Conservation (phyloP, 1,139 yeast species). For the Debaryomyces robertsiae region DNA sequence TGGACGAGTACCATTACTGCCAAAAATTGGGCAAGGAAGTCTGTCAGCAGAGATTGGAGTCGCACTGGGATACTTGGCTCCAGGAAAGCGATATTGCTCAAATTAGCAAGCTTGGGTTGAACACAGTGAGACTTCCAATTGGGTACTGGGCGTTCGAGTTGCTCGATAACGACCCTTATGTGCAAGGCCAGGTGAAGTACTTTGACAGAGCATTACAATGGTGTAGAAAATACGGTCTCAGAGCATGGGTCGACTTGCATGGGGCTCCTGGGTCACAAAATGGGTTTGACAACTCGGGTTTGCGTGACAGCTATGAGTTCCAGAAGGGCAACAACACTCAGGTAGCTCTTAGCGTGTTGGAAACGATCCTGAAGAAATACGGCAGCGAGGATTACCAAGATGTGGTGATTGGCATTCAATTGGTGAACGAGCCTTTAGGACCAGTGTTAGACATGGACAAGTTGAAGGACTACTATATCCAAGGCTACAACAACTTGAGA, state of each 20-base stretch:
- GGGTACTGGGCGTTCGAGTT: constrained; percentile 93
- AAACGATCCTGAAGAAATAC: constrained; percentile 56
- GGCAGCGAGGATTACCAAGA: constrained; percentile 66
- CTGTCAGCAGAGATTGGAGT: constrained; percentile 52
- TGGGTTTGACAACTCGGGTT: constrained; percentile 94
- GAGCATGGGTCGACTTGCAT: constrained; percentile 91
- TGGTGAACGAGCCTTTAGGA: constrained; percentile 89
- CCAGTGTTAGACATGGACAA: constrained; percentile 59
- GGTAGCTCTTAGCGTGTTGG: constrained; percentile 54
- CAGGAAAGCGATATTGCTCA: constrained; percentile 69
- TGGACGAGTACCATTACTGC: constrained; percentile 82
- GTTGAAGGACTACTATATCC: constrained; percentile 56
- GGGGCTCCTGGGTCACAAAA: constrained; percentile 98
- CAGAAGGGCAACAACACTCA: constrained; percentile 54
- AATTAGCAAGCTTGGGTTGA: constrained; percentile 70
- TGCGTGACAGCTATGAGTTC: constrained; percentile 66
- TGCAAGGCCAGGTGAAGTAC: constrained; percentile 76
- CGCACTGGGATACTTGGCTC: constrained; percentile 83
- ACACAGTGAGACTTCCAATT: constrained; percentile 85
- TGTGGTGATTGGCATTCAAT: constrained; percentile 80
- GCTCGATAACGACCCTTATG: constrained; percentile 76
- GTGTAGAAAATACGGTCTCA: constrained; percentile 63
- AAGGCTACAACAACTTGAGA: constrained; percentile 59
- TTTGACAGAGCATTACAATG: constrained; percentile 77
- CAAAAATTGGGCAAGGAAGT: constrained; percentile 61